Evolutionary conservation across 495 filamentous ascomycete genomes (phyloP), one percentile per base, ranked within the genome.

Genomic region (Aspergillus ellipticus): DNA sequence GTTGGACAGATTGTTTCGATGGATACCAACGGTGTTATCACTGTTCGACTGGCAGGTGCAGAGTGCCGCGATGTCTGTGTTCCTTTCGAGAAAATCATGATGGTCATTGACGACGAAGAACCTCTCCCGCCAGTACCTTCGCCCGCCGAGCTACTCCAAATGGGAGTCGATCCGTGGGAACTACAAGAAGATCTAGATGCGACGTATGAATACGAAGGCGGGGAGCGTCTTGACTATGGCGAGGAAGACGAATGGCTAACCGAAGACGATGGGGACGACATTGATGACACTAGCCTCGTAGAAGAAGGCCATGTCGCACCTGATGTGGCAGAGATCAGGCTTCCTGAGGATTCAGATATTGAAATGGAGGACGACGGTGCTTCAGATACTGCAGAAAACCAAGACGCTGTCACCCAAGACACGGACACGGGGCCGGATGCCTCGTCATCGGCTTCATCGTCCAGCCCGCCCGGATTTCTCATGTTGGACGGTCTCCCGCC

Each of bases 1-100:
- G 61, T 85, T 55, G 84, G 84, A 4, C 80, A 84, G 57, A 69
- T 87, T 20, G 67, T 84, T 11, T 74, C 80, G 46, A 67, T 82
- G 7, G 72, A 74, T 22, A 60, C 79, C 11, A 80, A 84, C 63
- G 84, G 84, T 1, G 60, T 67, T 4, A 59, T 85, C 6, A 78
- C 72, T 2, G 73, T 87, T 31, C 73, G 83, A 20, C 66, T 87
- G 42, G 78, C 79, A 13, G 77, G 73, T 5, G 47, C 73, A 21
- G 59, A 74, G n/a, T 74, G 75, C 17, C 63, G 66, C 15, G 83
- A 86, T 56, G 59, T 85, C 47, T 69, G 60, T 11, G 62, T 83
- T 42, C 57, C 72, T 2, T 50, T 71, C 10, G 82, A 85, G 53
- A 66, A 73, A 35, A 66, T 82, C 11, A 56, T 71, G 31, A 64